Conservation (phyloP, 768 basidiomycete genomes). For the Trametes elegans region DNA sequence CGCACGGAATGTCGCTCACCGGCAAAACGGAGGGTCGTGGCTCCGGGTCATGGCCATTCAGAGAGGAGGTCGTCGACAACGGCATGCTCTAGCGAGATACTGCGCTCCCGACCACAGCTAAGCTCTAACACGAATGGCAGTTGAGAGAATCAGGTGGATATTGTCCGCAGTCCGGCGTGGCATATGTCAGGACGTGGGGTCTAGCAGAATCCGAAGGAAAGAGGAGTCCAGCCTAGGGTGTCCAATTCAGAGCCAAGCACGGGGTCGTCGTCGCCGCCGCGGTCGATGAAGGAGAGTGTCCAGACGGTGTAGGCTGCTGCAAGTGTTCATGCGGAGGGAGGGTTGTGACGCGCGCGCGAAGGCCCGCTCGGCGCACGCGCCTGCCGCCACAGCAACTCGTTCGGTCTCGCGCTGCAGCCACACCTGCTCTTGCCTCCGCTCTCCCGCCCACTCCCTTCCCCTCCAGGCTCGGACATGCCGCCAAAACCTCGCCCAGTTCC, state of each 20-base stretch:
- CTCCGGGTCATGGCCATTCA: not conserved
- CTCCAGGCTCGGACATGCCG: constrained; percentile 38
- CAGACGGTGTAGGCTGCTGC: not conserved
- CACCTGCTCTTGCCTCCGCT: not conserved
- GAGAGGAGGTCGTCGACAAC: not conserved
- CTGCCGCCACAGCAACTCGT: not conserved
- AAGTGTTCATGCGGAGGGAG: constrained; percentile 6
- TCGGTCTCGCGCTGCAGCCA: not conserved
- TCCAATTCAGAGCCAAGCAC: not conserved
- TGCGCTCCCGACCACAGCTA: not conserved
- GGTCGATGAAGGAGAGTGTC: constrained; percentile 1
- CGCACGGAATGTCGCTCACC: not conserved
- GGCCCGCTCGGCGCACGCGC: not conserved
- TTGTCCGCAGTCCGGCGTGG: not conserved
- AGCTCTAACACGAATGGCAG: not conserved
- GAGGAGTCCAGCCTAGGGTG: not conserved
- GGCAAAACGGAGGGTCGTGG: not conserved
- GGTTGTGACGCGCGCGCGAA: constrained; percentile 7
- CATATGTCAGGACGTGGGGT: constrained; percentile 3
- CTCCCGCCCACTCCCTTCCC: not conserved
- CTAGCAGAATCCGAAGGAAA: not conserved
- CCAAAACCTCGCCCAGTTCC: constrained; percentile 41
- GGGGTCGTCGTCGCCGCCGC: constrained; percentile 8
- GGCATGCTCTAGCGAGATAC: not conserved
- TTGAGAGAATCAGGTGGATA: not conserved